Conservation (phyloP, 306 rosid genomes). For the Dicorynia guianensis region DNA sequence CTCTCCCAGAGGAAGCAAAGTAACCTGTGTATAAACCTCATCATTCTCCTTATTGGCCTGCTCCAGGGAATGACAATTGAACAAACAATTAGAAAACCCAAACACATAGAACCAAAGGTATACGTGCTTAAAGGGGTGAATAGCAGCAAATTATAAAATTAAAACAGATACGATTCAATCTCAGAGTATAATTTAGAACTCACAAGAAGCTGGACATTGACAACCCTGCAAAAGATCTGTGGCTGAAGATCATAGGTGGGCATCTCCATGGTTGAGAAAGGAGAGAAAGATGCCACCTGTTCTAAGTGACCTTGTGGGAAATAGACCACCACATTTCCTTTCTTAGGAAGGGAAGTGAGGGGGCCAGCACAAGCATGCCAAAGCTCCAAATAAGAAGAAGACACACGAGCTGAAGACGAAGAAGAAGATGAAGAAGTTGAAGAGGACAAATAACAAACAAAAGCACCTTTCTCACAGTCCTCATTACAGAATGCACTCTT, state of each 20-base stretch:
- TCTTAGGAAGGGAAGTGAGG: conserved; percentile 83
- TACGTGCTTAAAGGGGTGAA: neutral
- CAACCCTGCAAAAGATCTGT: conserved; percentile 89
- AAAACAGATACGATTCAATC: conserved; percentile 29
- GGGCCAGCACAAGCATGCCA: conserved; percentile 99
- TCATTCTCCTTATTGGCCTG: conserved; percentile 98
- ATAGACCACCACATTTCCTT: conserved; percentile 90
- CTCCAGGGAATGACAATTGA: conserved; percentile 27
- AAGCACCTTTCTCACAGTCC: conserved; percentile 64
- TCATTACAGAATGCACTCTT: conserved; percentile 70
- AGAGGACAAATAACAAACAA: conserved; percentile 69
- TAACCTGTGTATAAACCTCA: conserved; percentile 90
- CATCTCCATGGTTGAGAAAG: conserved; percentile 72
- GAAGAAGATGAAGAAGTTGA: conserved; percentile 76
- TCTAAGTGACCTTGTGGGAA: conserved; percentile 96
- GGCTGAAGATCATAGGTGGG: conserved; percentile 81
- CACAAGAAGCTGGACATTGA: conserved; percentile 83
- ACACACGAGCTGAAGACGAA: conserved; percentile 60
- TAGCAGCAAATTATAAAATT: conserved; percentile 25
- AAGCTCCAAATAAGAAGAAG: conserved; percentile 86
- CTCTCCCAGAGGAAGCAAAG: conserved; percentile 87
- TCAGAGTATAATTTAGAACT: conserved; percentile 47
- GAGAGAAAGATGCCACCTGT: conserved; percentile 73
- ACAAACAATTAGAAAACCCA: conserved; percentile 13
- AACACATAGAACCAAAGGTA: conserved; percentile 16